Evolutionary conservation across 805 yeast species (phyloP), one percentile per base, ranked within the genome.

Genomic region (Monosporozyma aquatica): DNA sequence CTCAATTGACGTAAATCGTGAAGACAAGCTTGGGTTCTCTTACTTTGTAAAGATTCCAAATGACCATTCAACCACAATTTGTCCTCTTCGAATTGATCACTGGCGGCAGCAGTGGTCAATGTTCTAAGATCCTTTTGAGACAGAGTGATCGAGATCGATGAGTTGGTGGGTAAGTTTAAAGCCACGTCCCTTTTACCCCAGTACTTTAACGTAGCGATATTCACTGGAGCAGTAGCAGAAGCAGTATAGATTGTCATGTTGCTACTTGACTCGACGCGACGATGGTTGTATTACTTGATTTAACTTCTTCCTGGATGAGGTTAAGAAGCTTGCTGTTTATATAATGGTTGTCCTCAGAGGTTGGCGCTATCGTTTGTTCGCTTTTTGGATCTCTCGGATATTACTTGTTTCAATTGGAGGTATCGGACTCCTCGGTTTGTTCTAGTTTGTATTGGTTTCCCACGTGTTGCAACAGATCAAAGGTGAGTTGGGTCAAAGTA

Each of bases 141-240:
- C 48, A 92, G 71, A 8, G 99, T 92, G 38, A 92, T 96, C 18
- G 96, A 86, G 52, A 92, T 87, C 23, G 97, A 87, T 10, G 95
- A 84, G 69, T 92, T 92, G 42, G 99, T 92, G 38, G 99, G 99
- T 41, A 92, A 70, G 59, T 92, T 92, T 56, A 92, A 75, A 38
- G 71, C 69, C 48, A 78, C 80, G 65, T 92, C 97, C 59, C 98
- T 77, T 67, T 92, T 92, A 38, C 99, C 99, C 99, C 99, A 92
- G 70, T 92, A 92, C 67, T 92, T 92, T 50, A 92, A 73, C 30
- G 97, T 92, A 34, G 98, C 98, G 64, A 90, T 90, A 64, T 90
- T 90, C 42, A 90, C 98, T 13, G 98, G 98, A 3, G 98, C 97
- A 34, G 97, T 87, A 38, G 84, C 80, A 4, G 95, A 78, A 8